These are phyloP conservation scores for Didymosphaeria variabile DNA, from an alignment of 2,329 filamentous ascomycete species.

Conservation along the genomic window DNA sequence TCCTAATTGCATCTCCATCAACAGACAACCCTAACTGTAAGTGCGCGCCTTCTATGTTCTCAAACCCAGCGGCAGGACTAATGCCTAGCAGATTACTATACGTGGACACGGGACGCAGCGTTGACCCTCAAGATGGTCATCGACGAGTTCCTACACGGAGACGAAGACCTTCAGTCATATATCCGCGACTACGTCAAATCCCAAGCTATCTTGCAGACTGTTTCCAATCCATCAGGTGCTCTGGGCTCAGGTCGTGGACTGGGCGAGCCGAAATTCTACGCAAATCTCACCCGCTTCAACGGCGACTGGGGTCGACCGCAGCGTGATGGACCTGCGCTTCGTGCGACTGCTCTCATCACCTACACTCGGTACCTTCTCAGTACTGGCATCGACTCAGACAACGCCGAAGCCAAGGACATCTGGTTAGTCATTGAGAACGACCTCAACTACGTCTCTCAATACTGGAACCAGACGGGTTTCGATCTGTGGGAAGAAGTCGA, in stretches of 20 bases:
- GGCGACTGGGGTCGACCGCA: constrained; percentile 79
- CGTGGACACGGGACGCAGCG: constrained; percentile 79
- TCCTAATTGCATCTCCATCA: constrained; percentile 65
- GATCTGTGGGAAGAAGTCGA: constrained; percentile 85
- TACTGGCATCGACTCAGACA: constrained; percentile 58
- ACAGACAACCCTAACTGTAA: constrained; percentile 63
- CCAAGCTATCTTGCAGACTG: constrained; percentile 71
- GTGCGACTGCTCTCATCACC: constrained; percentile 74
- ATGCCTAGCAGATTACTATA: constrained; percentile 70
- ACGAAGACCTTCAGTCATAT: constrained; percentile 63
- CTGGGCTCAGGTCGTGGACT: constrained; percentile 61
- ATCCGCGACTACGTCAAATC: constrained; percentile 74
- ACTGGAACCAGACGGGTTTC: constrained; percentile 67
- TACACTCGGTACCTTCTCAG: constrained; percentile 76
- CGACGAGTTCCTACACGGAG: constrained; percentile 69
- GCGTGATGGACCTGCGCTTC: constrained; percentile 77
- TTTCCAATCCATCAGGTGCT: constrained; percentile 74
- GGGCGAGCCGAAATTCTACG: constrained; percentile 77
- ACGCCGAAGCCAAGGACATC: constrained; percentile 54
- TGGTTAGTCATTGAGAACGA: constrained; percentile 82
- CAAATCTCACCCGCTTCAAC: constrained; percentile 69
- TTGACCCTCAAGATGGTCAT: constrained; percentile 73
- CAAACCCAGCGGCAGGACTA: constrained; percentile 4
- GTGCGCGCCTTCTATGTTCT: constrained; percentile 19
- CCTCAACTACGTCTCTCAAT: constrained; percentile 75